A percentile compares a stretch with the other conserved stretches of the same genome.
Conservation (phyloP, 805 yeast genomes). For the Helenozyma baotianmanensis region DNA sequence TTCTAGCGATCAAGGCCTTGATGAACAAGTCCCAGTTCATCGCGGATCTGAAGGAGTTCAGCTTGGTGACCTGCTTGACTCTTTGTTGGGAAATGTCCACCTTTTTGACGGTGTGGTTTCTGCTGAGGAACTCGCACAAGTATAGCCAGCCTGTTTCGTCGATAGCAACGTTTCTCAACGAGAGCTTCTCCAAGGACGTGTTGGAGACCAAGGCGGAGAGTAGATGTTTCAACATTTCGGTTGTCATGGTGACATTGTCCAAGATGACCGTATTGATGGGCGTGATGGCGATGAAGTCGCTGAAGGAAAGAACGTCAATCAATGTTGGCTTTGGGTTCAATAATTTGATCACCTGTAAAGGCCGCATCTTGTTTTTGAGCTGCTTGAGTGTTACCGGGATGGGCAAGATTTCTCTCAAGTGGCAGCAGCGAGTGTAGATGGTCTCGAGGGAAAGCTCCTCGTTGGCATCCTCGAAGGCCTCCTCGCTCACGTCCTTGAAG, state of each 20-base stretch:
- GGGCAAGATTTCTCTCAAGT: conserved; percentile 45
- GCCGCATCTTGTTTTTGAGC: conserved; percentile 46
- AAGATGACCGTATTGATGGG: conserved; percentile 53
- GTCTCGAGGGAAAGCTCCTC: conserved; percentile 40
- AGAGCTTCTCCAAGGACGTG: conserved; percentile 44
- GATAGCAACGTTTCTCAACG: conserved; percentile 52
- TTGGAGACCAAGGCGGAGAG: conserved; percentile 44
- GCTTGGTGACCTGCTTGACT: conserved; percentile 42
- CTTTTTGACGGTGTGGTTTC: conserved; percentile 41
- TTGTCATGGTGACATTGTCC: conserved; percentile 52
- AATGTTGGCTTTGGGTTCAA: conserved; percentile 56
- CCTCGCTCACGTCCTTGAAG: conserved; percentile 25
- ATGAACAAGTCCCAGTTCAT: conserved; percentile 54
- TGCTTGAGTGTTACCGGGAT: conserved; percentile 52
- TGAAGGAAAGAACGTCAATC: conserved; percentile 52
- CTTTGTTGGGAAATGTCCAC: conserved; percentile 56
- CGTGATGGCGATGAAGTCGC: conserved; percentile 53
- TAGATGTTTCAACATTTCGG: conserved; percentile 49
- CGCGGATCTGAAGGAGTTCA: conserved; percentile 34
- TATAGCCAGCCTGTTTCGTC: conserved; percentile 48
- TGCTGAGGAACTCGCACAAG: conserved; percentile 45
- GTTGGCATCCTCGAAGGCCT: neutral
- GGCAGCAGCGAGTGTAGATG: conserved; percentile 48
- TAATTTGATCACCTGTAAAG: conserved; percentile 51
- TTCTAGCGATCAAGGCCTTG: conserved; percentile 36